A percentile compares a stretch with the other conserved stretches of the same genome.
Conservation (phyloP, 192 early-diverging fungal species). For the Backusella tuberculispora region DNA sequence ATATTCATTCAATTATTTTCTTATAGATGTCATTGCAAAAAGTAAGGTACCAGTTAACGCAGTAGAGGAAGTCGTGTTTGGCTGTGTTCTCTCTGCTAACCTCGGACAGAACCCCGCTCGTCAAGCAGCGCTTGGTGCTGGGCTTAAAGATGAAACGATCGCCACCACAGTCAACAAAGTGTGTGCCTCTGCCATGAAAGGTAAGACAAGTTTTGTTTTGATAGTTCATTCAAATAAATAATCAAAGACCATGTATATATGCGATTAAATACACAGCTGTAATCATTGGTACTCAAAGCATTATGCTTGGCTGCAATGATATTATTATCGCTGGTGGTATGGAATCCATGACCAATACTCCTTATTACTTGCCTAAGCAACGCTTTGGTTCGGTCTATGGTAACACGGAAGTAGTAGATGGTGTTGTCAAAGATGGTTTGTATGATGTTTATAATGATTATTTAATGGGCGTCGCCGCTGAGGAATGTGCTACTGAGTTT, state of each 20-base stretch:
- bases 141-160: constrained; percentile 62
- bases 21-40: constrained; percentile 50
- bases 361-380: constrained; percentile 77
- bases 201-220: constrained; percentile 3
- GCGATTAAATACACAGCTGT: constrained; percentile 47
- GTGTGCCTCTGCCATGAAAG: constrained; percentile 81
- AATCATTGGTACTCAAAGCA: constrained; percentile 70
- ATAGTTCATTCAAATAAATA: background rate
- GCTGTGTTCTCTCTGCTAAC: constrained; percentile 76
- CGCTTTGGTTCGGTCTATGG: constrained; percentile 80
- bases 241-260: too few species aligned
- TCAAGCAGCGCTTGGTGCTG: constrained; percentile 77
- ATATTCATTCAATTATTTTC: background rate
- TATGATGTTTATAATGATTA: constrained; percentile 74
- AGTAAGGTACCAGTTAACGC: constrained; percentile 37
- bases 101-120: constrained; percentile 87
- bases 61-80: constrained; percentile 79
- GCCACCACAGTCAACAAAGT: constrained; percentile 87
- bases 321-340: constrained; percentile 74
- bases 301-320: constrained; percentile 72
- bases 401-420: constrained; percentile 68
- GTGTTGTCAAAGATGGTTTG: constrained; percentile 75
- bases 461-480: constrained; percentile 79
- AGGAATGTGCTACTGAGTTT: constrained; percentile 80
- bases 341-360: constrained; percentile 83